Conservation (phyloP, 2,329 filamentous ascomycete genomes). For the Ilyonectria destructans region DNA sequence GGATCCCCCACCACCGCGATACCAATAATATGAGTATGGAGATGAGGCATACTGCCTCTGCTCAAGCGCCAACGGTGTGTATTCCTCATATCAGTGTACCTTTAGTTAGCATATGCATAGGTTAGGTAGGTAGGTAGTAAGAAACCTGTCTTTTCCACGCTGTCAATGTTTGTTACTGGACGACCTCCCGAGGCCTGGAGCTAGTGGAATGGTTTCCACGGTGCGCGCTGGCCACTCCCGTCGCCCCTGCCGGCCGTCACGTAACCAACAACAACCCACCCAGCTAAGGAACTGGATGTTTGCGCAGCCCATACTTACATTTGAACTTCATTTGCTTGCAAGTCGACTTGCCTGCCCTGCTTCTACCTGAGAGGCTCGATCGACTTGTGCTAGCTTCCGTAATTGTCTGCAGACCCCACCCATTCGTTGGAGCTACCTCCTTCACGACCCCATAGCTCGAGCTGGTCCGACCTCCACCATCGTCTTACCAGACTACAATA, state of each 20-base stretch:
- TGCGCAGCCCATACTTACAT: constrained; percentile 8
- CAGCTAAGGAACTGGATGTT: constrained; percentile 4
- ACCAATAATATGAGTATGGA: background rate
- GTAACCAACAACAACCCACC: constrained; percentile 18
- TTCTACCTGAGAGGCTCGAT: background rate
- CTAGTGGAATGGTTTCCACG: constrained; percentile 27
- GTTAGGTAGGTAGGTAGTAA: background rate
- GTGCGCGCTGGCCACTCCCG: constrained; percentile 18
- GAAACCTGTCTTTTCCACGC: background rate
- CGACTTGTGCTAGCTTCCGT: background rate
- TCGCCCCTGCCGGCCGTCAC: constrained; percentile 16
- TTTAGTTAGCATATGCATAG: background rate
- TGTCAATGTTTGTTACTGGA: constrained; percentile 4
- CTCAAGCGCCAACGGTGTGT: background rate
- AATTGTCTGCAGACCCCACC: background rate
- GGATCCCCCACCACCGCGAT: background rate
- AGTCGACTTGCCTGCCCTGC: background rate
- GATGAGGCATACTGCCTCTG: background rate
- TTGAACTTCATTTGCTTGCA: background rate
- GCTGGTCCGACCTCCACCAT: background rate
- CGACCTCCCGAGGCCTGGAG: constrained; percentile 6
- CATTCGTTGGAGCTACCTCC: background rate
- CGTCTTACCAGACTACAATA: constrained; percentile 3
- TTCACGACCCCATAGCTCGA: background rate
- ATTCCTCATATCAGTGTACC: background rate